Evolutionary conservation across 495 filamentous ascomycete species (phyloP), one percentile per base, ranked within the genome.

Genomic region (Amorphotheca resinae): DNA sequence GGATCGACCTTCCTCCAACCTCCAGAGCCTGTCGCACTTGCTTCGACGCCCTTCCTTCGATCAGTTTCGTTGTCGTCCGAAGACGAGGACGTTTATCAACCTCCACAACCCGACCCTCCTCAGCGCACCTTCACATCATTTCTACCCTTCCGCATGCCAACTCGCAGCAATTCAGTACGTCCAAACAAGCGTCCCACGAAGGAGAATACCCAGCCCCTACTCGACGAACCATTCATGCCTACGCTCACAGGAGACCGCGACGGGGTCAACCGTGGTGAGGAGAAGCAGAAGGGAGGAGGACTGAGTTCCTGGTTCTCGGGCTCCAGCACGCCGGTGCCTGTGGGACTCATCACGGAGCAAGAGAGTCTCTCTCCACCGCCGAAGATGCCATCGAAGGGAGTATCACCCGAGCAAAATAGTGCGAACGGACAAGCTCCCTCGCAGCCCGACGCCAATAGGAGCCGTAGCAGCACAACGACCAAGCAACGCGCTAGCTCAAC

Each of bases 271-370:
- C 48, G 50, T n/a, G 30, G 53, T 14, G 47, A 44, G 28, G 50
- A 68, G 59, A 56, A 48, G 38, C 65, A 28, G 61, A 66, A 49
- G 59, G 63, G 22, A 50, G 63, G 22, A 50, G 64, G 49, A 55
- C 39, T 75, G 33, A 63, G 63, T 22, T 64, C 60, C 31, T 72
- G 70, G 69, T 76, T 76, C 42, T 62, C 66, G 37, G 70, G 72
- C 12, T 64, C 66, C 30, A 70, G 68, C 6, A 62, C 70, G 20
- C 62, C 66, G 15, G 63, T 70, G 25, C 62, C 61, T 15, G 48
- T 71, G 18, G 61, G 61, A 28, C 32, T 57, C 2, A 15, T 51
- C 22, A 46, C 42, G 8, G 59, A 56, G 46, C 62, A 51, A 28
- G 44, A 52, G 38, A 40, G 30, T 16, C 23, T 44, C 16, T 9